Evolutionary conservation across 1,284 basidiomycete species (phyloP).

Genomic region (Sphagnurus paluster): DNA sequence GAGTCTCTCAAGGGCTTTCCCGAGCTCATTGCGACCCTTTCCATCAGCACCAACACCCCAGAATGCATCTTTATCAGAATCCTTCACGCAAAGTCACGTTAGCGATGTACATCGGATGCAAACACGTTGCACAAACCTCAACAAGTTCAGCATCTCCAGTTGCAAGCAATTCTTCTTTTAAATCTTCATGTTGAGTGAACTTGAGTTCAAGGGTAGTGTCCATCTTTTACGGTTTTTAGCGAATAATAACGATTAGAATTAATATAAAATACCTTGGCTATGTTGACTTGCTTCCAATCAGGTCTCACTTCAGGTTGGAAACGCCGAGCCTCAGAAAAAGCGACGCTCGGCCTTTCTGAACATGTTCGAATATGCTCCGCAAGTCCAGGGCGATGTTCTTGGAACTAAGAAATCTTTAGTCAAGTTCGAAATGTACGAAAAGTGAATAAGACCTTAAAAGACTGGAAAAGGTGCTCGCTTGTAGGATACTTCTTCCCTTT

Average conservation of each 20-base stretch:
- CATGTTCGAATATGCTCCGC: constrained; percentile 66
- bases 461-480: constrained; percentile 69
- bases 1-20: constrained; percentile 63
- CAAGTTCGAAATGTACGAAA: not conserved
- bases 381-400: constrained; percentile 52
- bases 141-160: constrained; percentile 62
- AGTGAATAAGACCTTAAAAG: constrained; percentile 53
- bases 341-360: constrained; percentile 55
- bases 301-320: constrained; percentile 55
- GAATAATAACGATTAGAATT: not conserved
- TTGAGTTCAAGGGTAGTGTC: constrained; percentile 58
- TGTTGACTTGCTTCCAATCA: constrained; percentile 65
- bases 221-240: constrained; percentile 45
- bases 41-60: constrained; percentile 67
- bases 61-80: constrained; percentile 67
- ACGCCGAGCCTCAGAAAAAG: constrained; percentile 68
- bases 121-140: constrained; percentile 43
- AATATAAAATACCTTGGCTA: constrained; percentile 46
- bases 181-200: constrained; percentile 60
- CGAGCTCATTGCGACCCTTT: constrained; percentile 68
- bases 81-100: constrained; percentile 35
- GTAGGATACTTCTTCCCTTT: constrained; percentile 63
- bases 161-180: constrained; percentile 52
- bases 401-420: constrained; percentile 42
- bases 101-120: not conserved